phyloP scores from a whole-genome alignment of 1,284 basidiomycete species.

The Takashimella koratensis region DNA sequence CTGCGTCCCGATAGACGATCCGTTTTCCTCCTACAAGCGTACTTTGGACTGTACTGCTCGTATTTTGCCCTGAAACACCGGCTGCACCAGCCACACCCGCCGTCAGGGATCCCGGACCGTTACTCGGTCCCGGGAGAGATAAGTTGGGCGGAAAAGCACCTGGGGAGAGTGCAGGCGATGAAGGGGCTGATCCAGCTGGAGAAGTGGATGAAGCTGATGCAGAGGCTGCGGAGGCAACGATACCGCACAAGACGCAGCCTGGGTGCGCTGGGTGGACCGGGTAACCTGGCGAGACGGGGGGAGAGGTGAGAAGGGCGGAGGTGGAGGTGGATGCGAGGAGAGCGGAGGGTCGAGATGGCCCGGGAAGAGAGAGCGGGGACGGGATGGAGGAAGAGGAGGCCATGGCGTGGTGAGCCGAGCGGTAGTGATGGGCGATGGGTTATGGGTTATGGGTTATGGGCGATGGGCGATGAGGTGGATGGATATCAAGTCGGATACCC shows the following conservation, averaged over 20 bases:
- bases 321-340: background rate
- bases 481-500: too few relatives aligned
- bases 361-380: slow-evolving; percentile 20
- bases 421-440: too few relatives aligned
- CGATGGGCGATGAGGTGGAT: too few relatives aligned
- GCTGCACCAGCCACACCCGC: slow-evolving; percentile 1
- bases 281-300: background rate
- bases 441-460: too few relatives aligned
- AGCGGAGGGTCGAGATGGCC: slow-evolving; percentile 9
- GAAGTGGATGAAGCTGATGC: slow-evolving; percentile 2
- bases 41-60: too few relatives aligned
- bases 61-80: slow-evolving; percentile 6
- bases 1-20: slow-evolving; percentile 35
- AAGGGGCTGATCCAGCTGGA: background rate
- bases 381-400: background rate
- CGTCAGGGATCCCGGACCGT: background rate
- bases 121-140: background rate
- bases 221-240: slow-evolving; percentile 21
- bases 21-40: slow-evolving; percentile 27
- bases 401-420: background rate
- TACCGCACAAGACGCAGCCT: slow-evolving; percentile 34
- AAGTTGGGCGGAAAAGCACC: too few relatives aligned
- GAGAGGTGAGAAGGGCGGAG: background rate
- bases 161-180: background rate
- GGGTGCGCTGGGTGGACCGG: slow-evolving; percentile 10